Percentiles rank a stretch among this genome's conserved stretches.
Evolutionary conservation across 495 filamentous ascomycete species (phyloP).

Genomic region (Gamarada debralockiae): DNA sequence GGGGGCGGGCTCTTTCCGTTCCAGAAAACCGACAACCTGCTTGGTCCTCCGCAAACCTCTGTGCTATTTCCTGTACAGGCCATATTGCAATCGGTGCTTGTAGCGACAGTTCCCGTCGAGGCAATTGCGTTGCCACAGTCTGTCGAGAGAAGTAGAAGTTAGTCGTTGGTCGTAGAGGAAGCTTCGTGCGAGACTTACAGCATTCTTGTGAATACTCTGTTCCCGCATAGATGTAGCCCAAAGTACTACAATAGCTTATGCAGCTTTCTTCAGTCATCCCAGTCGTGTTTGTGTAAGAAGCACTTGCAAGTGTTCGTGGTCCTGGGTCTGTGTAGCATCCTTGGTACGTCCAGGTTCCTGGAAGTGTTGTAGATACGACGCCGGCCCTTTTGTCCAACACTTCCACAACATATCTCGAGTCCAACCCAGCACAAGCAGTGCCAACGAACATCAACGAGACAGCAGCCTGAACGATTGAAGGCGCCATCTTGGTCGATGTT

Average conservation of each 20-base stretch:
- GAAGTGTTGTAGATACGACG: constrained; percentile 11
- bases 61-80: constrained; percentile 22
- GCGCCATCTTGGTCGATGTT: background rate
- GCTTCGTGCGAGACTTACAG: constrained; percentile 14
- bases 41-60: constrained; percentile 25
- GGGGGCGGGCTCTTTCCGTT: constrained; percentile 10
- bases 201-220: constrained; percentile 32
- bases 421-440: background rate
- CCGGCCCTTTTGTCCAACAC: constrained; percentile 8
- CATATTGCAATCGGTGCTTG: constrained; percentile 21
- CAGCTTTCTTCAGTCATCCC: constrained; percentile 40
- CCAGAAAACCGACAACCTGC: constrained; percentile 28
- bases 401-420: background rate
- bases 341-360: constrained; percentile 21
- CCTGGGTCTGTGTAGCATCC: constrained; percentile 19
- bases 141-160: background rate
- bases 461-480: constrained; percentile 7
- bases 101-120: background rate
- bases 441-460: constrained; percentile 2
- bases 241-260: constrained; percentile 30
- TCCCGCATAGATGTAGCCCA: constrained; percentile 36
- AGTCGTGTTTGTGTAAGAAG: constrained; percentile 4
- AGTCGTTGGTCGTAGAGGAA: too few species aligned
- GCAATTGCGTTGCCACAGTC: constrained; percentile 17
- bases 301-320: constrained; percentile 1